Evolutionary conservation across 2,329 filamentous ascomycete genomes (phyloP).

Genomic region (Leptographium wingfieldii): DNA sequence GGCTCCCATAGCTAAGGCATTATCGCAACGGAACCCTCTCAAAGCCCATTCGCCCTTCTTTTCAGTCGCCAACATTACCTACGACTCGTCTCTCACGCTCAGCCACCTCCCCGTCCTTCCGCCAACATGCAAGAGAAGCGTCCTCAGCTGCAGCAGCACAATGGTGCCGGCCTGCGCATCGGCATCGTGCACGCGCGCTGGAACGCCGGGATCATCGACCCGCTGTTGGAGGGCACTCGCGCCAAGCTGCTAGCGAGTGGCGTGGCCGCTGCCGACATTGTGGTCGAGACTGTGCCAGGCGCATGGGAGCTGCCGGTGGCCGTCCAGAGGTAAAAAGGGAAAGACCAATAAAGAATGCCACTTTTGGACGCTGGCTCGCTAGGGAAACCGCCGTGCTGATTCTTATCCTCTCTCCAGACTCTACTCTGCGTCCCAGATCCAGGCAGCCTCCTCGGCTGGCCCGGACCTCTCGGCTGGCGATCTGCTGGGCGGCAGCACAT

Average conservation of each 20-base stretch:
- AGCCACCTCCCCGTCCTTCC: not conserved
- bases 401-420: slow-evolving; percentile 36
- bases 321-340: slow-evolving; percentile 59
- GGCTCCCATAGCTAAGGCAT: no score
- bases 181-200: slow-evolving; percentile 94
- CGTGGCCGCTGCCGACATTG: slow-evolving; percentile 78
- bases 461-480: slow-evolving; percentile 59
- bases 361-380: no score
- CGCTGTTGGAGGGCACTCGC: slow-evolving; percentile 69
- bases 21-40: no score
- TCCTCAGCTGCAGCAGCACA: slow-evolving; percentile 43
- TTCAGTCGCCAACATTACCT: no score
- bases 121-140: slow-evolving; percentile 38
- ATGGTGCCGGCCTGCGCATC: slow-evolving; percentile 68
- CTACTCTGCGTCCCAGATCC: slow-evolving; percentile 76
- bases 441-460: slow-evolving; percentile 51
- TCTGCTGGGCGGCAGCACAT: slow-evolving; percentile 50
- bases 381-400: not conserved
- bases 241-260: slow-evolving; percentile 66
- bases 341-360: no score
- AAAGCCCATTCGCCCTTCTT: no score
- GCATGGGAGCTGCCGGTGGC: slow-evolving; percentile 91
- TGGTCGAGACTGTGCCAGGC: slow-evolving; percentile 79
- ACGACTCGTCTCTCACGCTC: no score
- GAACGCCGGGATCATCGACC: slow-evolving; percentile 81